A percentile compares a stretch with the other conserved stretches of the same genome.
Evolutionary conservation across 2,329 filamentous ascomycete genomes (phyloP).

Genomic region (Didymella keratinophila): DNA sequence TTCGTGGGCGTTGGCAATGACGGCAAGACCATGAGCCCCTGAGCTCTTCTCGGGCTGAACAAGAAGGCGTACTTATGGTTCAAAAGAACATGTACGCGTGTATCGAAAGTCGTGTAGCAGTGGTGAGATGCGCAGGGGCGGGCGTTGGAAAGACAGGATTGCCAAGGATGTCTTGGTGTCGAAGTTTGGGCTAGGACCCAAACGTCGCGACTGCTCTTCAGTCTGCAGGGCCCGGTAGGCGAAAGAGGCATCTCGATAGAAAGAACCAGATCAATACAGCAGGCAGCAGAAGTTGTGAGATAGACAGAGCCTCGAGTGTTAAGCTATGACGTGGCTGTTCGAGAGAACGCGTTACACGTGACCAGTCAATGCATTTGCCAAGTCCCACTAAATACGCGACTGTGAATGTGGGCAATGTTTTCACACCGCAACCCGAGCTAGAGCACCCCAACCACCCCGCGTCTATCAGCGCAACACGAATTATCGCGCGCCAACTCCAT

Average conservation of each 20-base stretch:
- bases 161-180: background rate
- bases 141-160: too few relatives aligned
- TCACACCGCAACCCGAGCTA: constrained; percentile 44
- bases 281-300: background rate
- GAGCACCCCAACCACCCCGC: constrained; percentile 37
- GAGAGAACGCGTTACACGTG: constrained; percentile 32
- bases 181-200: constrained; percentile 1
- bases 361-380: constrained; percentile 19
- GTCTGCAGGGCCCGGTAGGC: background rate
- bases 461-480: constrained; percentile 23
- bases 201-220: background rate
- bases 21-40: background rate
- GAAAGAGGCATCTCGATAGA: background rate
- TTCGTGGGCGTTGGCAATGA: background rate
- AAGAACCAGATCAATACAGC: background rate
- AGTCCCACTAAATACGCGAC: constrained; percentile 45
- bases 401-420: constrained; percentile 48
- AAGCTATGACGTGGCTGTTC: constrained; percentile 31
- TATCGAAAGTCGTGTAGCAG: background rate
- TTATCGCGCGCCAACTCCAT: constrained; percentile 34
- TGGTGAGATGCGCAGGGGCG: background rate
- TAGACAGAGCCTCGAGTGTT: background rate
- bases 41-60: background rate
- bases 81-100: background rate
- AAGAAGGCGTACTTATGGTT: background rate